These are phyloP conservation scores for Amoeboaphelidium protococcarum DNA, from an alignment of 371 early-diverging fungal genomes.

Conservation along the genomic window DNA sequence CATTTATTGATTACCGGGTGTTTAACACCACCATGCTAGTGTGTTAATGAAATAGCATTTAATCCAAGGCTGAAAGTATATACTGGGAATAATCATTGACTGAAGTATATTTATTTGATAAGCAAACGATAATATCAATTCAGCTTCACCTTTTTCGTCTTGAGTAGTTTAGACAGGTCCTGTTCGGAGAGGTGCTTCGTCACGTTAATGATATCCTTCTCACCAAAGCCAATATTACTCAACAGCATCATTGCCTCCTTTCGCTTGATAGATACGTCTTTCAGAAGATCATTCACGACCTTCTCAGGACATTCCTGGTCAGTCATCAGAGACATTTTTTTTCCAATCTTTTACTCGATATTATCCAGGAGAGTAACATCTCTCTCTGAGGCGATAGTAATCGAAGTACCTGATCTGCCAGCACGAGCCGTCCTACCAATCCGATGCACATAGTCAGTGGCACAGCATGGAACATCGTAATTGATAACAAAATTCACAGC, in stretches of 20 bases:
- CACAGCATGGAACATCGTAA: slow-evolving; percentile 80
- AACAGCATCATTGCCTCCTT: slow-evolving; percentile 14
- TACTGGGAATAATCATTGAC: too few relatives aligned
- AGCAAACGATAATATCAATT: too few relatives aligned
- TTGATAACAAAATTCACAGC: slow-evolving; percentile 80
- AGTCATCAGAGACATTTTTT: slow-evolving; percentile 48
- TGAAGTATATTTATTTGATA: too few relatives aligned
- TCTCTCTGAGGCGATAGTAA: slow-evolving; percentile 87
- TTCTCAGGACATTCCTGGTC: slow-evolving; percentile 38
- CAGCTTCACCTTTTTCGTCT: too few relatives aligned
- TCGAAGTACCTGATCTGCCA: slow-evolving; percentile 66
- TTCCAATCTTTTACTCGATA: slow-evolving; percentile 48
- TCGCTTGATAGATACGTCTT: slow-evolving; percentile 27
- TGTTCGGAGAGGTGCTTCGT: too few relatives aligned
- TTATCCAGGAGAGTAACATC: slow-evolving; percentile 65
- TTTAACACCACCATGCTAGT: too few relatives aligned
- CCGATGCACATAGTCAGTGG: slow-evolving; percentile 89
- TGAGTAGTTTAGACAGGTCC: too few relatives aligned
- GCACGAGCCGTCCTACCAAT: slow-evolving; percentile 93
- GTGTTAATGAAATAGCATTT: too few relatives aligned
- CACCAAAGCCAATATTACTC: slow-evolving; percentile 42
- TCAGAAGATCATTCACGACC: slow-evolving; percentile 43
- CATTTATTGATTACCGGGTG: too few relatives aligned
- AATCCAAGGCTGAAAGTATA: too few relatives aligned
- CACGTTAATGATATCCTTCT: slow-evolving; percentile 22